Evolutionary conservation across 108 stramenopile species (phyloP), one percentile per base, ranked within the genome.

Genomic region (Cyclotella choctawhatcheeana): DNA sequence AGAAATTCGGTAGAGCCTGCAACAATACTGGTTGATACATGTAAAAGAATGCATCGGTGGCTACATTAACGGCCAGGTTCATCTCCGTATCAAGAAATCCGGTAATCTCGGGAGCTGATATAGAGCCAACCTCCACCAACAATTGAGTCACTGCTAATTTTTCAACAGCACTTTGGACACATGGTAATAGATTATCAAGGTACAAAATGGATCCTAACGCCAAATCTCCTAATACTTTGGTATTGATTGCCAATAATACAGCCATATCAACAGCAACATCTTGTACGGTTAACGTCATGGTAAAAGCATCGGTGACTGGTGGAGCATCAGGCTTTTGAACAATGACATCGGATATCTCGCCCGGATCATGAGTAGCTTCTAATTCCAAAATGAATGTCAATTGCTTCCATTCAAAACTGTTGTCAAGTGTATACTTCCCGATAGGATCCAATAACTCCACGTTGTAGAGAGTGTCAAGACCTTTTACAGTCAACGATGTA

Each of bases 131-230:
- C 0, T 44, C 27, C 0, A 75, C 74, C n/a, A 44, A 40, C 5
- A 91, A 25, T 40, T 84, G 73, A 3, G 90, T 83, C 31, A 91
- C 34, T 3, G 76, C 53, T 17, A 79, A 74, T 10, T 59, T 37
- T n/a, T 82, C 56, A 4, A 85, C 78, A 16, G 82, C 67, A 34
- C 81, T 80, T 26, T 84, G 58, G 5, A 88, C 12, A 47, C 90
- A 91, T 14, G 86, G 85, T 24, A 88, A 58, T 29, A 91, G 74
- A 17, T 82, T 77, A 21, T 71, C 53, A 24, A 86, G 30, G 1
- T 74, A 37, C 32, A 91, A 58, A n/a, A 91, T 55, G 2, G 88
- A 84, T 26, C 77, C 73, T 10, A 86, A 33, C 50, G 66, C 59
- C 27, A 84, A 33, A 2, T 75, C 51, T 1, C 76, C 76, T 10